A percentile compares a stretch with the other conserved stretches of the same genome.
phyloP scores from a whole-genome alignment of 2,329 filamentous ascomycete genomes.

The Monilinia laxa region DNA sequence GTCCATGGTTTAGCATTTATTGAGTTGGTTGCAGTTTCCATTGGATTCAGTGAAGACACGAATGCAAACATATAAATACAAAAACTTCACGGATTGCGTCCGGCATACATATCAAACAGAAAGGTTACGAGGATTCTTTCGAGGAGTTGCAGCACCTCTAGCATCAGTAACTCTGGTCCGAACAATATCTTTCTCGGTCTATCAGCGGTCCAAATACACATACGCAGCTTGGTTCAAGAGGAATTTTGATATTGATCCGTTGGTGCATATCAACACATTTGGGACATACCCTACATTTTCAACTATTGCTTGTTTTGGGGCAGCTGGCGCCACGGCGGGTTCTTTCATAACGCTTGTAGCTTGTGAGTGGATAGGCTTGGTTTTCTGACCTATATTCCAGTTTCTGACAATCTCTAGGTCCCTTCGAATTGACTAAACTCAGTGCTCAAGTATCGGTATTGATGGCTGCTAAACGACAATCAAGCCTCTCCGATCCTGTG shows the following conservation, averaged over 20 bases:
- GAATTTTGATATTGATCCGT: conserved; percentile 67
- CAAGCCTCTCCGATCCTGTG: conserved; percentile 40
- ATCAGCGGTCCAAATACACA: conserved; percentile 72
- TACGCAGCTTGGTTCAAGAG: conserved; percentile 69
- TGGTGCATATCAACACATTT: conserved; percentile 67
- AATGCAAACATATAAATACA: conserved; percentile 83
- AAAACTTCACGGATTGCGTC: conserved; percentile 72
- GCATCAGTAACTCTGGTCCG: conserved; percentile 74
- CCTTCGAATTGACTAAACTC: conserved; percentile 87
- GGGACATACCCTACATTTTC: conserved; percentile 71
- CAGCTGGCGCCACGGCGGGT: conserved; percentile 75
- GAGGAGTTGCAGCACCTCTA: conserved; percentile 79
- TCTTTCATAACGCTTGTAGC: conserved; percentile 77
- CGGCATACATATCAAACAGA: conserved; percentile 73
- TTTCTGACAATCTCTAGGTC: conserved; percentile 49
- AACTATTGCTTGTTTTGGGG: conserved; percentile 73
- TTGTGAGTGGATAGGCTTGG: conserved; percentile 54
- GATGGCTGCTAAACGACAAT: conserved; percentile 59
- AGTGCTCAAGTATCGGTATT: conserved; percentile 82
- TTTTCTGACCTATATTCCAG: conserved; percentile 8
- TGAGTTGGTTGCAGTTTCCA: conserved; percentile 55
- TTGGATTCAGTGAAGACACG: conserved; percentile 88
- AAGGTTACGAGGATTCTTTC: conserved; percentile 74
- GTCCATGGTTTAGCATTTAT: background rate
- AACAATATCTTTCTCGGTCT: conserved; percentile 77